A percentile compares a stretch with the other conserved stretches of the same genome.
These are phyloP conservation scores for Austroboletus eburneus DNA, from an alignment of 768 basidiomycete species.

Conservation along the genomic window DNA sequence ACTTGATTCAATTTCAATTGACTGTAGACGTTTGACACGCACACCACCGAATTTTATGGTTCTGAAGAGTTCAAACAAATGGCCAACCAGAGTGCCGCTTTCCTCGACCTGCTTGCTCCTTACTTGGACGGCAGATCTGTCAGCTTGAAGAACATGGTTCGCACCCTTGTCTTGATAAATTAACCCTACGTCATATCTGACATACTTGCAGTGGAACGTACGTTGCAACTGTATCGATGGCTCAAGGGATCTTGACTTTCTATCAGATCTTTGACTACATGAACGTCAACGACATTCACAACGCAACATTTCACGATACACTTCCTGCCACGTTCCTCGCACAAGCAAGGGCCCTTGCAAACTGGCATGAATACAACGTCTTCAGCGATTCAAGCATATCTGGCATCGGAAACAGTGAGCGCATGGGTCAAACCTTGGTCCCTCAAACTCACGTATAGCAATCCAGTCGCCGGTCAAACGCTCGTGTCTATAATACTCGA, in stretches of 20 bases:
- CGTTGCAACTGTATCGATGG: constrained; percentile 6
- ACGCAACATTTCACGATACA: constrained; percentile 43
- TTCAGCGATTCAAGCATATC: constrained; percentile 49
- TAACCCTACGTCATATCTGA: constrained; percentile 1
- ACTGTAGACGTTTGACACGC: constrained; percentile 43
- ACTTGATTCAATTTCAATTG: too few species aligned
- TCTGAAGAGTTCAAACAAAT: constrained; percentile 49
- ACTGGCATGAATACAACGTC: constrained; percentile 70
- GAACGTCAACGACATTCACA: constrained; percentile 69
- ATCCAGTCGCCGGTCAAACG: constrained; percentile 60
- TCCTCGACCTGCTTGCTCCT: constrained; percentile 45
- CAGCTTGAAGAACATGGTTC: constrained; percentile 55
- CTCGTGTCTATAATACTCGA: constrained; percentile 58
- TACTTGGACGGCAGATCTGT: constrained; percentile 54
- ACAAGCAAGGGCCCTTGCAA: constrained; percentile 57
- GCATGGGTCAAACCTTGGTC: not conserved
- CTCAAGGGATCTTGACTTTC: not conserved
- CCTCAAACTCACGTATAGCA: not conserved
- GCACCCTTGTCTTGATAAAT: not conserved
- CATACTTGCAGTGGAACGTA: constrained; percentile 42
- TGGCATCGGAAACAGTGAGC: constrained; percentile 65
- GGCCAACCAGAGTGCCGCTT: constrained; percentile 40
- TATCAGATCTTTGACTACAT: constrained; percentile 65
- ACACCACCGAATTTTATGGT: constrained; percentile 50
- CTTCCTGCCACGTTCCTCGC: constrained; percentile 49